Evolutionary conservation across 2,329 filamentous ascomycete species (phyloP), one percentile per base, ranked within the genome.

Genomic region (Hypomyces perniciosus): DNA sequence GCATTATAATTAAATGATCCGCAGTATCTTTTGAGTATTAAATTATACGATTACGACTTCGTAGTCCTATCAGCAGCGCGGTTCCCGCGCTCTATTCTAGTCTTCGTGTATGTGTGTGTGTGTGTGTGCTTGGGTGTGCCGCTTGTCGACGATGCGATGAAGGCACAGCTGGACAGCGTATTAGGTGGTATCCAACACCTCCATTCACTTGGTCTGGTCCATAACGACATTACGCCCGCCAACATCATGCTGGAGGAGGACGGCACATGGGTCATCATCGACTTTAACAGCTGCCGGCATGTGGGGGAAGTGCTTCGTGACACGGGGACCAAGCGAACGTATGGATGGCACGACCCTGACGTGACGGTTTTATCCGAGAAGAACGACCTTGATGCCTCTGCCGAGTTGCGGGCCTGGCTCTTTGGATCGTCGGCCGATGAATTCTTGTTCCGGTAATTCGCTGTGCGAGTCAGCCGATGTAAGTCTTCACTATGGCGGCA

Each of bases 141-240:
- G 33, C 12, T 34, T 6, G 33, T 34, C 12, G 12, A 34, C 7
- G 33, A 34, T 12, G 6, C 6, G 7, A 34, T 34, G 33, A 34
- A 34, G 33, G 7, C 6, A 6, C 12, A 12, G 33, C 33, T 34
- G 6, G 33, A 34, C 7, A 7, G 7, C 12, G 7, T 34, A 12
- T 12, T 6, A 12, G 12, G 6, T 12, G 33, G 7, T 34, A 6
- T 40, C 13, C 7, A 50, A 9, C 42, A 59, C 40, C 20, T 60
- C 3, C 58, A 60, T 42, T 54, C 54, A 2, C 42, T 59, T 5
- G 58, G 55, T 2, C 39, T 53, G 29, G 54, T 53, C 4, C 58
- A 60, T 38, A 60, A 59, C 47, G 55, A 60, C 42, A 31, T 59
- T 26, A 59, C 58, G 37, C 58, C 58, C 2, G 10, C 41, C 2